Base-by-base conservation (phyloP, 257 asterid species). In the Penstemon eatonii region DNA sequence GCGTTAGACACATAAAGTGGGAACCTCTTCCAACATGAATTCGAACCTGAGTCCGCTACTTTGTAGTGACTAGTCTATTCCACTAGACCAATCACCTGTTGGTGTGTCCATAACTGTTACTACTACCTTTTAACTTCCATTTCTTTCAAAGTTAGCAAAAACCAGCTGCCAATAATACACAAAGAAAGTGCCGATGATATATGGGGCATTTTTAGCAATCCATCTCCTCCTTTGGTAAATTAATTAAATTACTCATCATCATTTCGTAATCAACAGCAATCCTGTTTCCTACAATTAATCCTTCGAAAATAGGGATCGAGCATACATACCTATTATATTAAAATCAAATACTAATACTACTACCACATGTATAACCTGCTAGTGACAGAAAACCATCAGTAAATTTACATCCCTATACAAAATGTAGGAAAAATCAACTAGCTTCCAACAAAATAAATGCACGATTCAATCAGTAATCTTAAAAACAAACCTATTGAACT, bases 91-190 rank as follows among this genome's bases (percentile, higher is more conserved):
- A 15, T 15, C 18, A 15, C 18, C 18, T 15, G 18, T 15, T 15
- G 18, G 18, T 15, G 49, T 37, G 33, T 25, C 33, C 2, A n/a
- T 13, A 65, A 33, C 59, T 47, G 52, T 65, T 65, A 45, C 8
- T 61, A 42, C 43, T 15, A 49, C 41, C 49, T 46, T 56, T 11
- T 46, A 67, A 67, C 39, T 55, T 53, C 33, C 51, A 42, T 13
- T 54, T 33, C 47, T 45, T 19, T n/a, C 56, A 36, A 46, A 46
- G 47, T 3, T n/a, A n/a, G 19, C 8, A 7, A 11, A 7, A 46
- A 45, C 44, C 6, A 36, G 12, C 65, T 55, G 12, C 55, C 37
- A 12, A n/a, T 42, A 12, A n/a, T 42, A 56, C 36, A 54, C 1
- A 33, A 63, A 45, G 42, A 44, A 5, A 44, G 56, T 25, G 2